These are phyloP conservation scores for Phytophthora pistaciae DNA, from an alignment of 352 stramenopile species.

Conservation along the genomic window DNA sequence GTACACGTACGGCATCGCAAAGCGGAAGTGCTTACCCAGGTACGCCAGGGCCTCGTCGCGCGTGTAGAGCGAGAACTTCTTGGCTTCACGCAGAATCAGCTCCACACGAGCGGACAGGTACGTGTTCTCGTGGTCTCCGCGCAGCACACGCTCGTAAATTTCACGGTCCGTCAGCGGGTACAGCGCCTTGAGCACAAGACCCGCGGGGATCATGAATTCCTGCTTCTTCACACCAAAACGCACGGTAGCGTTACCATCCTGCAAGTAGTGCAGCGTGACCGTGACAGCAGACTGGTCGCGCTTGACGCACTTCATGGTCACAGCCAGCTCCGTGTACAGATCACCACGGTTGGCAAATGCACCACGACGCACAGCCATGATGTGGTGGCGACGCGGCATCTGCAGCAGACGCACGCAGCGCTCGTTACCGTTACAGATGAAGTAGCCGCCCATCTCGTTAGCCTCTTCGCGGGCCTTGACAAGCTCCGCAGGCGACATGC, in stretches of 20 bases:
- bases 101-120: conserved; percentile 97
- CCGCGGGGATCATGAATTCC: conserved; percentile 98
- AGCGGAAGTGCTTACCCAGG: conserved; percentile 97
- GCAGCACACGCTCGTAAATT: conserved; percentile 97
- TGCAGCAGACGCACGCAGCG: conserved; percentile 98
- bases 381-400: conserved; percentile 90
- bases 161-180: conserved; percentile 93
- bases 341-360: conserved; percentile 98
- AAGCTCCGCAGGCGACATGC: conserved; percentile 87
- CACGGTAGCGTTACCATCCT: conserved; percentile 96
- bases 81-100: conserved; percentile 97
- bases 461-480: conserved; percentile 93
- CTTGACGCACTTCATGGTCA: conserved; percentile 97
- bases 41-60: conserved; percentile 93
- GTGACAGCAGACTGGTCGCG: conserved; percentile 97
- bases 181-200: conserved; percentile 98
- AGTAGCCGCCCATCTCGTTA: conserved; percentile 99
- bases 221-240: conserved; percentile 98
- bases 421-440: conserved; percentile 99
- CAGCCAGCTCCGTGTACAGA: conserved; percentile 97
- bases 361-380: conserved; percentile 96
- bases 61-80: conserved; percentile 93
- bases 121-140: conserved; percentile 96
- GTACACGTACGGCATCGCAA: conserved; percentile 88
- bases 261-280: conserved; percentile 99